Base-by-base conservation (phyloP, 495 filamentous ascomycete genomes). In the Clohesyomyces aquaticus region DNA sequence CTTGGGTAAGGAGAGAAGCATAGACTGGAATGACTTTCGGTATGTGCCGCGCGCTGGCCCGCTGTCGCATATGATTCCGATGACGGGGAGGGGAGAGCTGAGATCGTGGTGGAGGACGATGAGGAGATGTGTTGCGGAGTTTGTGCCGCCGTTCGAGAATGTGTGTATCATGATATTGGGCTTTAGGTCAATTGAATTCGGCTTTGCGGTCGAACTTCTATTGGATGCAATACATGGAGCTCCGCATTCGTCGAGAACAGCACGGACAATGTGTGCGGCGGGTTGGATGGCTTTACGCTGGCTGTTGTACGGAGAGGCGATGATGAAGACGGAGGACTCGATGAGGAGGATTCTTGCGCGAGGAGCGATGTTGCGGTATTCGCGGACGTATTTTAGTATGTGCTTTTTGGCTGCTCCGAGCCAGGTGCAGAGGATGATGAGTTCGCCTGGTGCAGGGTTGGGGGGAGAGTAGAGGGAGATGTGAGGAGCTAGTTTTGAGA, bases 371-470 rank as follows among this genome's bases (percentile, higher is more conserved):
- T n/a, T 48, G 19, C 42, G 32, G 58, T 71, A 65, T 16, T 61
- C 12, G 16, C 43, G 21, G 3, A 47, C 32, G 46, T 72, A 72
- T 48, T 65, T 70, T 11, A 46, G 19, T 6, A 72, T 71, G 57
- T 72, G 63, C 38, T 68, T 67, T 1, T 28, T 28, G 12, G 46
- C 67, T n/a, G 70, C 71, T 22, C 71, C 71, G 2, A 67, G 51
- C 67, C 70, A 72, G 19, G 56, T 68, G 58, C 70, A 73, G 26
- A 73, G 11, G 50, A 72, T 61, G 41, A 67, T 48, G 38, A 72
- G 54, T 26, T 52, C 61, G 16, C 56, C 58, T 19, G 48, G 12
- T 2, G n/a, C 62, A 4, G 62, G 49, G 10, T 52, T n/a, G 2
- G 42, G 47, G 10, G 66, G 69, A 1, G 52, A 60, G 41, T 41